Evolutionary conservation across 176 grass and related monocot species (phyloP).

Genomic region (Triticum urartu): DNA sequence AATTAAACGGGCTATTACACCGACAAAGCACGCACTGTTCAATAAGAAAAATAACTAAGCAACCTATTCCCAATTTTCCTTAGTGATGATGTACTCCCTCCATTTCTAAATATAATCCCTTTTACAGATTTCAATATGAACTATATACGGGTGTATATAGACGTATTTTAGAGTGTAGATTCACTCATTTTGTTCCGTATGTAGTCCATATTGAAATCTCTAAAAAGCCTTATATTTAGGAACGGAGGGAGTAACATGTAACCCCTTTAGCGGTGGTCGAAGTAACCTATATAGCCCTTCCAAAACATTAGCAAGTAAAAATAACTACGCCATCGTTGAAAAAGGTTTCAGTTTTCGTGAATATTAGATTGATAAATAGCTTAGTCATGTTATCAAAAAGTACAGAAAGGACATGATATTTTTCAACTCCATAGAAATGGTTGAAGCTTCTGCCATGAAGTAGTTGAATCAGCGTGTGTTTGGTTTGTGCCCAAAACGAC

Average conservation of each 20-base stretch:
- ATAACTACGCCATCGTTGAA: not conserved
- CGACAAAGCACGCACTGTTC: not conserved
- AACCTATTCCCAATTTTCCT: not conserved
- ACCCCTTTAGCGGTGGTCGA: not conserved
- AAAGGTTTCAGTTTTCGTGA: constrained; percentile 5
- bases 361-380: not conserved
- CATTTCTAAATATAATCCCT: too few species aligned
- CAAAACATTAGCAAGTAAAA: not conserved
- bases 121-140: too few species aligned
- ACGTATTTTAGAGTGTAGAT: too few species aligned
- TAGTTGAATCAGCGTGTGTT: not conserved
- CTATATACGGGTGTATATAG: too few species aligned
- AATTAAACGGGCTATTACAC: not conserved
- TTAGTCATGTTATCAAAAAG: not conserved
- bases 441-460: not conserved
- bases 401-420: not conserved
- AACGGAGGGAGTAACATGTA: not conserved
- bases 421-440: not conserved
- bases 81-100: not conserved
- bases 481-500: not conserved
- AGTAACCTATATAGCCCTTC: not conserved
- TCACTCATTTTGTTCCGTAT: too few species aligned
- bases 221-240: too few species aligned
- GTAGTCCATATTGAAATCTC: too few species aligned
- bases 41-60: not conserved